Evolutionary conservation across 306 rosid genomes (phyloP).

Genomic region (Trichosanthes cucumerina): DNA sequence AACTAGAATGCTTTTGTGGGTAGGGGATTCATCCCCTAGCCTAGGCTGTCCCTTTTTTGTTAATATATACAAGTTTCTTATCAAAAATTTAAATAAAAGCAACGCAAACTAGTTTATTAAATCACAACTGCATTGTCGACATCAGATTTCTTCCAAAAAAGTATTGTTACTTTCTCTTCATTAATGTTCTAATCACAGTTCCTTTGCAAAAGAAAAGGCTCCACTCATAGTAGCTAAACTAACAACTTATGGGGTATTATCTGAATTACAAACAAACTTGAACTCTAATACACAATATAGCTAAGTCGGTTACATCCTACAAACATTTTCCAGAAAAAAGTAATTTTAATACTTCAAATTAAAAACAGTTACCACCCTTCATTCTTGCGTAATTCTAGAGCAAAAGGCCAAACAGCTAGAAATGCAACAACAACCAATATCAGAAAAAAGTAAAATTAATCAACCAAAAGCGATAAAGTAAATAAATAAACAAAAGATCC

Average conservation of each 20-base stretch:
- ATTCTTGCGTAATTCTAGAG: not conserved
- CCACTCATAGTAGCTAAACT: not conserved
- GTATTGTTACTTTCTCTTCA: not conserved
- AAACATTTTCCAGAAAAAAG: not conserved
- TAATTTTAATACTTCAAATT: constrained; percentile 32
- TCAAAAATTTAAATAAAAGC: not conserved
- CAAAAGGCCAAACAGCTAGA: not conserved
- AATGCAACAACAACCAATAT: not conserved
- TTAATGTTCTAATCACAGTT: not conserved
- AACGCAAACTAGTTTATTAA: not conserved
- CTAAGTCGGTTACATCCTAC: not conserved
- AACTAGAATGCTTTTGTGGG: no score
- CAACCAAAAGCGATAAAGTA: not conserved
- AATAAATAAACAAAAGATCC: not conserved
- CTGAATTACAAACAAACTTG: not conserved
- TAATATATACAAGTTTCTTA: no score
- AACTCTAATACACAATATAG: not conserved
- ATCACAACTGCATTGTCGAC: not conserved
- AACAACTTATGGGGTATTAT: not conserved
- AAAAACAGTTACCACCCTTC: not conserved
- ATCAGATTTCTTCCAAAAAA: not conserved
- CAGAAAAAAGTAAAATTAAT: not conserved
- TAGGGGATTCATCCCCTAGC: no score
- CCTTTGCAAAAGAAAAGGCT: no score
- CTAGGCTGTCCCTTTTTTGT: no score